Evolutionary conservation across 176 grass and related monocot genomes (phyloP).

Genomic region (Dendrocalamus sinicus): DNA sequence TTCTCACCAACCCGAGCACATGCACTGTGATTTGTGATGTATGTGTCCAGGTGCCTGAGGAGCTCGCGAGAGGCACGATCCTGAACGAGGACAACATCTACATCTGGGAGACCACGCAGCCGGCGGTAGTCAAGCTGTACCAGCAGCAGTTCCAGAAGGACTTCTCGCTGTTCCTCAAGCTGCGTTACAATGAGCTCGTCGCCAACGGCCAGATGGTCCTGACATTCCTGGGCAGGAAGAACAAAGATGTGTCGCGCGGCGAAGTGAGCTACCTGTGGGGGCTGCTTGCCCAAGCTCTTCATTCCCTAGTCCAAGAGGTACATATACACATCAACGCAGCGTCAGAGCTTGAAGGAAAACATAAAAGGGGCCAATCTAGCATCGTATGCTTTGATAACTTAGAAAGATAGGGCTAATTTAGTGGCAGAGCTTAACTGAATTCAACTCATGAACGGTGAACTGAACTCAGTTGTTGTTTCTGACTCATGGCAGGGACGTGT

Average conservation of each 20-base stretch:
- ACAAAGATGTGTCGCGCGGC: background rate
- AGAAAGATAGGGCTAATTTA: background rate
- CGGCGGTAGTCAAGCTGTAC: slow-evolving; percentile 47
- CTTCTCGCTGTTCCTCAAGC: slow-evolving; percentile 55
- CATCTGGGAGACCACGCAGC: slow-evolving; percentile 40
- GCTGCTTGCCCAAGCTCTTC: slow-evolving; percentile 50
- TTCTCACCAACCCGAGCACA: background rate
- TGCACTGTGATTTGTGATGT: background rate
- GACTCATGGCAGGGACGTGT: slow-evolving; percentile 47
- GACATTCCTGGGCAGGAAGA: slow-evolving; percentile 57
- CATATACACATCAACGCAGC: background rate
- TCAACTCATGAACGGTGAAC: background rate
- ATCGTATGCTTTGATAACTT: background rate
- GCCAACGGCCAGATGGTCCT: slow-evolving; percentile 48
- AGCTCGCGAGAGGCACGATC: slow-evolving; percentile 34
- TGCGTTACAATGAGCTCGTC: slow-evolving; percentile 45
- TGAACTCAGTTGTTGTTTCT: background rate
- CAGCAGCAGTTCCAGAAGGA: slow-evolving; percentile 46
- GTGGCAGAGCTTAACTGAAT: background rate
- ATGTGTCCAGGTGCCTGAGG: slow-evolving; percentile 45
- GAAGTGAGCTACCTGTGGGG: slow-evolving; percentile 37
- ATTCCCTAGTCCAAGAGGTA: slow-evolving; percentile 48
- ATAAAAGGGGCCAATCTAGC: background rate
- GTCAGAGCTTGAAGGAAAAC: background rate
- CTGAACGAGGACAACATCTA: slow-evolving; percentile 60